Percentiles rank a stretch among this genome's conserved stretches.
phyloP scores from a whole-genome alignment of 805 yeast species.

The Candida nonsorbophila region DNA sequence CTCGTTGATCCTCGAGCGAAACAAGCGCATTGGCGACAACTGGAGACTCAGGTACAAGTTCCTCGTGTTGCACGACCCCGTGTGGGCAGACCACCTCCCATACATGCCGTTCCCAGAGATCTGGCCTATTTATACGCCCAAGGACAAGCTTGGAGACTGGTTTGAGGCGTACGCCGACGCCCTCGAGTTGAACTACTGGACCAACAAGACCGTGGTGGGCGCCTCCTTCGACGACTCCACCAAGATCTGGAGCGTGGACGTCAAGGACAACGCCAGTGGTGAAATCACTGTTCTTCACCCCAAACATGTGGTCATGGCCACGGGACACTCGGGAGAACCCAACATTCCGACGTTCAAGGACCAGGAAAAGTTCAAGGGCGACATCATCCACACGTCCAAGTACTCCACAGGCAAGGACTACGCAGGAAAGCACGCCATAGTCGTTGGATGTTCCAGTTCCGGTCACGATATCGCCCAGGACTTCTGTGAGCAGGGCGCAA shows the following conservation, averaged over 20 bases:
- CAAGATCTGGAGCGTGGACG: constrained; percentile 30
- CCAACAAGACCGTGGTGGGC: constrained; percentile 18
- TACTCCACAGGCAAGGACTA: constrained; percentile 37
- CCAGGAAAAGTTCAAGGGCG: constrained; percentile 32
- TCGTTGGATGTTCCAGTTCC: constrained; percentile 42
- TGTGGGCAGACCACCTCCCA: constrained; percentile 37
- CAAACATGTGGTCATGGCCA: constrained; percentile 36
- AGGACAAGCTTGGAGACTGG: constrained; percentile 41
- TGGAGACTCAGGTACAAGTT: constrained; percentile 44
- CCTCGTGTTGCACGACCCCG: constrained; percentile 42
- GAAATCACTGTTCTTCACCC: constrained; percentile 20
- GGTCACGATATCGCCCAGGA: constrained; percentile 44
- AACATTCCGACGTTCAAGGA: constrained; percentile 36
- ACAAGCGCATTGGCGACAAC: constrained; percentile 37
- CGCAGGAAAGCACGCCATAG: constrained; percentile 38
- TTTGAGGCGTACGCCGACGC: constrained; percentile 36
- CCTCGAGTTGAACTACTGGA: constrained; percentile 32
- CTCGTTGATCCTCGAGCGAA: constrained; percentile 33
- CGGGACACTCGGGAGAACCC: constrained; percentile 44
- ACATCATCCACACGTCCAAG: constrained; percentile 36
- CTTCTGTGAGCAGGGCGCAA: constrained; percentile 39
- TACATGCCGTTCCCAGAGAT: constrained; percentile 35
- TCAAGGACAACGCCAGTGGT: constrained; percentile 20
- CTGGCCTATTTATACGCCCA: constrained; percentile 40
- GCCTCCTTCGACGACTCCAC: constrained; percentile 32